A percentile compares a stretch with the other conserved stretches of the same genome.
Conservation (phyloP, 1,284 basidiomycete species). For the Rhodotorula mucilaginosa region DNA sequence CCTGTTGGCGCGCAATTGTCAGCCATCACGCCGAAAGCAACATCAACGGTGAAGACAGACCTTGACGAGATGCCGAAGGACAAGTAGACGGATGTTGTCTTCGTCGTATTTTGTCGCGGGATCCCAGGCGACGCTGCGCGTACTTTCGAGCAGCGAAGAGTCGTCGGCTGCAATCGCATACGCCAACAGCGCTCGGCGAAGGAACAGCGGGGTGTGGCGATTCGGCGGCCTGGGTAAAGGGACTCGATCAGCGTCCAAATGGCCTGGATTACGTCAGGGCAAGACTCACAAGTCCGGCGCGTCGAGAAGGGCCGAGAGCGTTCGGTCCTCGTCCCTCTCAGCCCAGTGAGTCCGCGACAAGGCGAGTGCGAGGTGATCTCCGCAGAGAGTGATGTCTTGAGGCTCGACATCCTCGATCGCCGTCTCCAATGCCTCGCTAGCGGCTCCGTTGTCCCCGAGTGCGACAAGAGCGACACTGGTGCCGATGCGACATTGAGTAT, state of each 20-base stretch:
- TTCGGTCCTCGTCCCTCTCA: slow-evolving; percentile 29
- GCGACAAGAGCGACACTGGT: slow-evolving; percentile 22
- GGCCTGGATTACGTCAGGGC: not conserved
- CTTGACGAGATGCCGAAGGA: slow-evolving; percentile 19
- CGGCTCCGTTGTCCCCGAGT: slow-evolving; percentile 20
- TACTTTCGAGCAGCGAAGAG: slow-evolving; percentile 11
- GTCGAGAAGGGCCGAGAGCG: slow-evolving; percentile 27
- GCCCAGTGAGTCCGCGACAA: slow-evolving; percentile 22
- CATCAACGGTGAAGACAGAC: not conserved
- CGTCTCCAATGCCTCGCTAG: slow-evolving; percentile 24
- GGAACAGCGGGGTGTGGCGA: slow-evolving; percentile 29
- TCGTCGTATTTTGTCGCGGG: slow-evolving; percentile 30
- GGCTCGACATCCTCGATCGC: slow-evolving; percentile 34
- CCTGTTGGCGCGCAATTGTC: not conserved
- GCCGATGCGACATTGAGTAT: slow-evolving; percentile 34
- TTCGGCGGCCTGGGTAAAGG: not conserved
- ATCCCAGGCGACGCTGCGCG: not conserved
- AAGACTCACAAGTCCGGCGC: slow-evolving; percentile 25
- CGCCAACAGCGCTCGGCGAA: slow-evolving; percentile 27
- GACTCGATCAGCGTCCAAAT: not conserved
- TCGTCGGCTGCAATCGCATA: slow-evolving; percentile 31
- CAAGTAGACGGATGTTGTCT: slow-evolving; percentile 8
- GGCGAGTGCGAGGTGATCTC: slow-evolving; percentile 18
- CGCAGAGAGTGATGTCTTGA: not conserved
- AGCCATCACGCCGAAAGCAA: not conserved